A percentile compares a stretch with the other conserved stretches of the same genome.
These are phyloP conservation scores for Psilocybe subaeruginosa DNA, from an alignment of 768 basidiomycete species.

Conservation along the genomic window DNA sequence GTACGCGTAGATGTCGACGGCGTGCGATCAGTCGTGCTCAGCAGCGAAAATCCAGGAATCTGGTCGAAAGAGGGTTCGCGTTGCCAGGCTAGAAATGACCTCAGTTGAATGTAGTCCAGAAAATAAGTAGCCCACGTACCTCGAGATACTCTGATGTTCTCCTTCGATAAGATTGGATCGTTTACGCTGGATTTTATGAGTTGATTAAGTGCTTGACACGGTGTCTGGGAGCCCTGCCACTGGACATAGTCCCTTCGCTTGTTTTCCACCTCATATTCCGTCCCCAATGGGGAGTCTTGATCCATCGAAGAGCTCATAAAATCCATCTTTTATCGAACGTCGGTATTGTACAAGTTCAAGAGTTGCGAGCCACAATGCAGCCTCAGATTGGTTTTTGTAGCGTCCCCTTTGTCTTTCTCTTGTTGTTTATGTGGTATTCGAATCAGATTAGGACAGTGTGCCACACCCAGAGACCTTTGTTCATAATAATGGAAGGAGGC, in stretches of 20 bases:
- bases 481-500: no score
- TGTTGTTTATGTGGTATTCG: no score
- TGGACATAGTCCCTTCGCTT: constrained; percentile 22
- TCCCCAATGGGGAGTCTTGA: neutral
- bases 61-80: constrained; percentile 23
- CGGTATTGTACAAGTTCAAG: neutral
- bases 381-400: neutral
- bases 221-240: constrained; percentile 36
- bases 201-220: constrained; percentile 29
- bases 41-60: constrained; percentile 20
- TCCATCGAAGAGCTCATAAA: neutral
- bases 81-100: constrained; percentile 18
- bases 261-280: constrained; percentile 17
- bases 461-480: no score
- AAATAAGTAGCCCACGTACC: constrained; percentile 4
- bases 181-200: constrained; percentile 20
- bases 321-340: neutral
- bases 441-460: no score
- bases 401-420: neutral
- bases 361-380: neutral
- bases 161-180: constrained; percentile 7
- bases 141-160: constrained; percentile 6
- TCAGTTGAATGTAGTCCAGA: no score
- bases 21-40: constrained; percentile 14
- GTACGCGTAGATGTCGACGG: neutral